These are phyloP conservation scores for Alternaria gaisen DNA, from an alignment of 2,329 filamentous ascomycete species.

Conservation along the genomic window DNA sequence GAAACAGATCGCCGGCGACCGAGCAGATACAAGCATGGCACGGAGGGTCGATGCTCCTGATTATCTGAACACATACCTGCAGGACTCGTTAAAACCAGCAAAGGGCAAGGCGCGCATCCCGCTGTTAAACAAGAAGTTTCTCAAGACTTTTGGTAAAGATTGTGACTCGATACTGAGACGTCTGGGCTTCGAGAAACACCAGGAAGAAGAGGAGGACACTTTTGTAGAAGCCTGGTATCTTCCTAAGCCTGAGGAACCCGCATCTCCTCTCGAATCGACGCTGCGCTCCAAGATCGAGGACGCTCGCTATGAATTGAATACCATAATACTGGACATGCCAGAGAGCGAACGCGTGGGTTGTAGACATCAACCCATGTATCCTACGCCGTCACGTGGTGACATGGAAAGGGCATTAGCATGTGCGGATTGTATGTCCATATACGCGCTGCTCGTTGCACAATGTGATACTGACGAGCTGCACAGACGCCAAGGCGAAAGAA, in stretches of 20 bases:
- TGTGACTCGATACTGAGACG: constrained; percentile 66
- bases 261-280: constrained; percentile 31
- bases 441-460: neutral
- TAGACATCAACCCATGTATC: constrained; percentile 41
- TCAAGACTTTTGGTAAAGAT: constrained; percentile 69
- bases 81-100: constrained; percentile 63
- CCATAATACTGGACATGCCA: constrained; percentile 57
- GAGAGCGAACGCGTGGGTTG: constrained; percentile 41
- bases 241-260: constrained; percentile 35
- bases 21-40: constrained; percentile 62
- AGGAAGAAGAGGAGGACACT: constrained; percentile 46
- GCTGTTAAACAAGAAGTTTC: constrained; percentile 69
- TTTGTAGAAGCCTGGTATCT: constrained; percentile 45
- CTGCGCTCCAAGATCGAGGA: constrained; percentile 62
- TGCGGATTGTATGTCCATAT: constrained; percentile 42
- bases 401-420: constrained; percentile 52
- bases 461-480: constrained; percentile 17
- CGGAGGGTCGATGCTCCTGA: constrained; percentile 63
- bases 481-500: constrained; percentile 38
- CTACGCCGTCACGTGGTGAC: constrained; percentile 50
- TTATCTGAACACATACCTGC: constrained; percentile 67
- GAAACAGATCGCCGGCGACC: constrained; percentile 61
- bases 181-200: constrained; percentile 62
- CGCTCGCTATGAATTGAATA: constrained; percentile 65
- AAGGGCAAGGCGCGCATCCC: constrained; percentile 64